phyloP scores from a whole-genome alignment of 2,329 filamentous ascomycete species.

The Fulvia fulva region DNA sequence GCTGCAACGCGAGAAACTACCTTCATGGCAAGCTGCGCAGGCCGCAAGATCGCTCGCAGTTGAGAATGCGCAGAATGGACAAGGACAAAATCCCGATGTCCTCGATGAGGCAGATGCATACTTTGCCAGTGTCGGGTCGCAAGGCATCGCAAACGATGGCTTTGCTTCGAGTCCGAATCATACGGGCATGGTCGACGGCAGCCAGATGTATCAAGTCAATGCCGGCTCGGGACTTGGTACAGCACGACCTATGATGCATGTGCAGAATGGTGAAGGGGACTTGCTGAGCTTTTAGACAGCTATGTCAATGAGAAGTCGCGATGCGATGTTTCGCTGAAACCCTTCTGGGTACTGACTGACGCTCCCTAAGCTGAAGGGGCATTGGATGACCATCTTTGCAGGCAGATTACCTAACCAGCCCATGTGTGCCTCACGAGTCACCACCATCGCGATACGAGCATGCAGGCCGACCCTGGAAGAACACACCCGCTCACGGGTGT shows the following conservation, averaged over 20 bases:
- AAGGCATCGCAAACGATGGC: conserved; percentile 63
- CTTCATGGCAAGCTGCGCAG: conserved; percentile 49
- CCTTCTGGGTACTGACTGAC: no score
- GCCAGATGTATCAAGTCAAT: conserved; percentile 65
- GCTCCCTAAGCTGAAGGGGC: no score
- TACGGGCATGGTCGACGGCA: conserved; percentile 34
- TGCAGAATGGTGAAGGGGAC: conserved; percentile 45
- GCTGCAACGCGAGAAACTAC: conserved; percentile 68
- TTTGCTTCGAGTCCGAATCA: conserved; percentile 34
- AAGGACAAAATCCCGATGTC: conserved; percentile 23
- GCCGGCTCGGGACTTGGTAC: conserved; percentile 75
- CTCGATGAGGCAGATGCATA: conserved; percentile 83
- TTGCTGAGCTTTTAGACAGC: conserved; percentile 32
- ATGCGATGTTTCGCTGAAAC: background rate
- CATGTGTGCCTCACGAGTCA: no score
- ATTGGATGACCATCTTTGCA: no score
- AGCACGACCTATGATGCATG: conserved; percentile 64
- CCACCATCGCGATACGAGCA: background rate
- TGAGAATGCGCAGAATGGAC: conserved; percentile 31
- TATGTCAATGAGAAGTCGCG: background rate
- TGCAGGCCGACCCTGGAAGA: background rate
- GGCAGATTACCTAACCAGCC: background rate
- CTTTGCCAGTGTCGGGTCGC: conserved; percentile 70
- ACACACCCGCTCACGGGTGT: background rate
- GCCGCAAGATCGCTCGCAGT: conserved; percentile 25